phyloP scores from a whole-genome alignment of 805 yeast species.

The Clavispora asparagi region DNA sequence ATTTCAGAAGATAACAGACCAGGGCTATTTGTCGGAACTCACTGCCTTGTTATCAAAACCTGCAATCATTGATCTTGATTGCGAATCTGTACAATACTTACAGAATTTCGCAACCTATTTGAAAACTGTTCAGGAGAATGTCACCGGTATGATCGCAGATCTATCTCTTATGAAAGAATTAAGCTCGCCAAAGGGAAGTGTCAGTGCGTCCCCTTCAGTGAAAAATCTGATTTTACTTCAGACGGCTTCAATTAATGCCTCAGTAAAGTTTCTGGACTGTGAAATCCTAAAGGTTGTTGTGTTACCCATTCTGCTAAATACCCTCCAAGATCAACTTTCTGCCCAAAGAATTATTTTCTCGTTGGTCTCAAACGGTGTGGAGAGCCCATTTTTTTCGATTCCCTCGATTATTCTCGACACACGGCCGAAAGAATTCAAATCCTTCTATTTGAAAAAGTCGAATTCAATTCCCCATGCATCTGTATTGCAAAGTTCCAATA shows the following conservation, averaged over 20 bases:
- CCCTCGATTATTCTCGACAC: slow-evolving; percentile 22
- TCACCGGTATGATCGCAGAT: slow-evolving; percentile 3
- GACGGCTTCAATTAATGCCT: slow-evolving; percentile 32
- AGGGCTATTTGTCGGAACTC: slow-evolving; percentile 18
- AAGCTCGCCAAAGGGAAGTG: not conserved
- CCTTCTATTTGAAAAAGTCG: slow-evolving; percentile 10
- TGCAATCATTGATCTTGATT: slow-evolving; percentile 21
- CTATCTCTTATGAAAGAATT: not conserved
- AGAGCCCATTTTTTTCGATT: slow-evolving; percentile 16
- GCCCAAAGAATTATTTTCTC: slow-evolving; percentile 25
- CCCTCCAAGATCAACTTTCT: slow-evolving; percentile 24
- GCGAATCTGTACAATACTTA: slow-evolving; percentile 19
- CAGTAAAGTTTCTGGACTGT: slow-evolving; percentile 15
- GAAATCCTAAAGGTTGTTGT: slow-evolving; percentile 21
- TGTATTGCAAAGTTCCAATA: slow-evolving; percentile 12
- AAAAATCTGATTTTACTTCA: slow-evolving; percentile 29
- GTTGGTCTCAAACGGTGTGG: slow-evolving; percentile 1
- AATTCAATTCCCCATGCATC: slow-evolving; percentile 17
- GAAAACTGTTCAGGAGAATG: slow-evolving; percentile 19
- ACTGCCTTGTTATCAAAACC: slow-evolving; percentile 43
- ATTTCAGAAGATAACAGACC: slow-evolving; percentile 17
- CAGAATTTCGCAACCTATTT: slow-evolving; percentile 22
- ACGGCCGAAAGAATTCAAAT: slow-evolving; percentile 21
- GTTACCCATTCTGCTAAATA: slow-evolving; percentile 42
- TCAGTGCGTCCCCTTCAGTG: not conserved